A percentile compares a stretch with the other conserved stretches of the same genome.
phyloP scores from a whole-genome alignment of 2,329 filamentous ascomycete genomes.

The Penicillium sp. region DNA sequence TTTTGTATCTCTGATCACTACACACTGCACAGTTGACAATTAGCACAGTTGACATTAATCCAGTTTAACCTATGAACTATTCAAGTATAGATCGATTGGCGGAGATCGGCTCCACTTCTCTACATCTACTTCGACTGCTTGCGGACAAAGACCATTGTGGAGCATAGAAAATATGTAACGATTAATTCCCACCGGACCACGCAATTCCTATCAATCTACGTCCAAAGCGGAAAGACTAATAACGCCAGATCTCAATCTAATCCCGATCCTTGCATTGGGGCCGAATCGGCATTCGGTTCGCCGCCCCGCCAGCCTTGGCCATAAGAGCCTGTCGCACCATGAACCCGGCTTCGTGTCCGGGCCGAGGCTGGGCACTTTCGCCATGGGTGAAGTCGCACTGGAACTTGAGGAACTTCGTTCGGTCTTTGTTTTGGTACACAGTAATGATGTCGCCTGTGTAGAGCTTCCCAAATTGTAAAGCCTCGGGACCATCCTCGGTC shows the following conservation, averaged over 20 bases:
- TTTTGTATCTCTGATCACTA: too few species aligned
- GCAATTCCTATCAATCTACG: conserved; percentile 20
- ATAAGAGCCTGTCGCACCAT: conserved; percentile 40
- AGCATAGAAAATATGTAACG: background rate
- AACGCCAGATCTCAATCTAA: conserved; percentile 6
- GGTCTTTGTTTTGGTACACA: conserved; percentile 58
- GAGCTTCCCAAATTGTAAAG: conserved; percentile 63
- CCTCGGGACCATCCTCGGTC: conserved; percentile 53
- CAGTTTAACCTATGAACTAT: background rate
- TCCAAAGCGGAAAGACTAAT: conserved; percentile 12
- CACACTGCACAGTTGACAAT: too few species aligned
- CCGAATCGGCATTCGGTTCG: conserved; percentile 28
- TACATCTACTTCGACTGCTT: conserved; percentile 13
- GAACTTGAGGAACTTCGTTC: conserved; percentile 43
- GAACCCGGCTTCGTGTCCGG: conserved; percentile 44
- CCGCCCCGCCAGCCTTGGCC: conserved; percentile 27
- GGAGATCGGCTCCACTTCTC: background rate
- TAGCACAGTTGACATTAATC: background rate
- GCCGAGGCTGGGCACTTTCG: conserved; percentile 44
- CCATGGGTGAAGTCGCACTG: conserved; percentile 50
- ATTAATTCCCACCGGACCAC: conserved; percentile 10
- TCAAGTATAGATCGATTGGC: background rate
- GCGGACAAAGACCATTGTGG: conserved; percentile 18
- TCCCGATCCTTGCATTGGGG: conserved; percentile 9
- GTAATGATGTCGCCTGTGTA: conserved; percentile 75